Evolutionary conservation across 2,329 filamentous ascomycete genomes (phyloP), one percentile per base, ranked within the genome.

Genomic region (Fusarium sp.): DNA sequence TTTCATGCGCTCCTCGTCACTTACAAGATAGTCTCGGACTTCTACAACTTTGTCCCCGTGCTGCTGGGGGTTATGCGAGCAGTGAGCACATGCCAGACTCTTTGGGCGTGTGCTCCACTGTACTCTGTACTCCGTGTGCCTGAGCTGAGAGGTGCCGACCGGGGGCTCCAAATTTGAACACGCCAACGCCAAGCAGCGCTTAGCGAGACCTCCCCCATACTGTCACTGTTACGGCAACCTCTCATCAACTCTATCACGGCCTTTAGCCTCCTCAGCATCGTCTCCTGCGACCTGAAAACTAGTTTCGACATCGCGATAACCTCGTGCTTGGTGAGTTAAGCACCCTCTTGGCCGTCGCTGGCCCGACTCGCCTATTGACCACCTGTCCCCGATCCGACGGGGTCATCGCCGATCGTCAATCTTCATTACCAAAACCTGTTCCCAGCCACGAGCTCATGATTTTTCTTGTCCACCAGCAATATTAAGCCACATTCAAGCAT

Each of bases 181-280:
- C 73, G 71, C 73, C 62, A 64, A 72, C 70, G 72, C 73, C 73
- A 73, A 76, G 72, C 72, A 73, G 74, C 74, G 74, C 74, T 76
- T 76, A 76, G 74, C 73, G 73, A 75, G 67, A 69, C 66, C 43
- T 67, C 62, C 67, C 66, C 67, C 62, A 63, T 69, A 69, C 58
- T 69, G 62, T 67, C 59, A 71, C 67, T 70, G 68, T 68, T 69
- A 70, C 67, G 65, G 67, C 67, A 74, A 71, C 69, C 66, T 73
- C 57, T 61, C 73, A 69, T 75, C 74, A 75, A 68, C 67, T 73
- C 68, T 72, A 62, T 59, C 65, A 74, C 63, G 60, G 60, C 51
- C 58, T 67, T 36, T 23, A 45, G 57, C 52, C 68, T 65, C 58
- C 38, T 43, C 51, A 49, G 52, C 56, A 72, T 76, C 72, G 55